These are phyloP conservation scores for Trichophyton schoenleinii DNA, from an alignment of 2,329 filamentous ascomycete species.

Conservation along the genomic window DNA sequence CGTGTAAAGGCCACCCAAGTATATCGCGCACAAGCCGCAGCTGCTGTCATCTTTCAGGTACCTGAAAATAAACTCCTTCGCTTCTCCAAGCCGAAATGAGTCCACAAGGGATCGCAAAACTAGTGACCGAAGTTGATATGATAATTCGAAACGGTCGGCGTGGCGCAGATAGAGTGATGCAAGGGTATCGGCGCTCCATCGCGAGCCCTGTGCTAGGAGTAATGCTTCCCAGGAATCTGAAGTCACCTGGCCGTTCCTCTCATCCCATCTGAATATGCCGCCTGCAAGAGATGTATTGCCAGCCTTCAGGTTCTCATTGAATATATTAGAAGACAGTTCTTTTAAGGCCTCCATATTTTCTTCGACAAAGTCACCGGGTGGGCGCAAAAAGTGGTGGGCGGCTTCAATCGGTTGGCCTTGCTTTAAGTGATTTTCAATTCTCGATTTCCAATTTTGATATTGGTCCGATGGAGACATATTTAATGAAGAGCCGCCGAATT, in stretches of 20 bases:
- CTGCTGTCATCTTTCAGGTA: conserved; percentile 23
- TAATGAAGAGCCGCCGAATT: neutral
- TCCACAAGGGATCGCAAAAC: conserved; percentile 28
- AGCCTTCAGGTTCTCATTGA: conserved; percentile 26
- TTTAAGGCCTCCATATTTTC: conserved; percentile 14
- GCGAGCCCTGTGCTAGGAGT: conserved; percentile 23
- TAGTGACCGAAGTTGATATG: conserved; percentile 23
- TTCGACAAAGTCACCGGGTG: conserved; percentile 7
- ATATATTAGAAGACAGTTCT: conserved; percentile 22
- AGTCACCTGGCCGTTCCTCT: conserved; percentile 22
- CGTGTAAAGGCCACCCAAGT: conserved; percentile 28
- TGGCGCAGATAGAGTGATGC: conserved; percentile 23
- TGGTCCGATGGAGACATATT: neutral
- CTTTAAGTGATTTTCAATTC: conserved; percentile 17
- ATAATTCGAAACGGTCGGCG: conserved; percentile 20
- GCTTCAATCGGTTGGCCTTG: conserved; percentile 24
- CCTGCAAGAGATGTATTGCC: conserved; percentile 29
- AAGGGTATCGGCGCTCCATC: conserved; percentile 25
- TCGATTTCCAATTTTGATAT: neutral
- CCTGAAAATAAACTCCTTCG: conserved; percentile 26
- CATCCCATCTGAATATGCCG: conserved; percentile 25
- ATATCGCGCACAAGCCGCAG: conserved; percentile 27
- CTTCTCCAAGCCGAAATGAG: conserved; percentile 25
- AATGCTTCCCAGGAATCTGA: conserved; percentile 27
- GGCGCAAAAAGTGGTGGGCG: conserved; percentile 24